phyloP scores from a whole-genome alignment of 2,329 filamentous ascomycete genomes.

The Penicillium thymicola region DNA sequence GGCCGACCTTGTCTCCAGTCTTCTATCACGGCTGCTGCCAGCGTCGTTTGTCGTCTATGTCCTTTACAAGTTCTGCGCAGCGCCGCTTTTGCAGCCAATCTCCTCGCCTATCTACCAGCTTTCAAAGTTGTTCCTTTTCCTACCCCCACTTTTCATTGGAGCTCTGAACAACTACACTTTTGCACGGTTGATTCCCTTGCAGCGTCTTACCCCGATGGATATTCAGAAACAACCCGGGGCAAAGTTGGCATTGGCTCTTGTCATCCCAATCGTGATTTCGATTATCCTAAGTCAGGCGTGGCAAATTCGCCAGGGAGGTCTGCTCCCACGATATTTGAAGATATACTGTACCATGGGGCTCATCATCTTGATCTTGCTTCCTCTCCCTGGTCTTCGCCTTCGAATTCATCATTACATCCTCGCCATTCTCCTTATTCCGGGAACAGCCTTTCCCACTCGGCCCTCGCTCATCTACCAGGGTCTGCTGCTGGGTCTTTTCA shows the following conservation, averaged over 20 bases:
- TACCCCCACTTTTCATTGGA: conserved; percentile 87
- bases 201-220: conserved; percentile 86
- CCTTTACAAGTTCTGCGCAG: conserved; percentile 78
- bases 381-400: conserved; percentile 72
- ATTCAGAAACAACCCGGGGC: conserved; percentile 86
- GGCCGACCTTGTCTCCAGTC: conserved; percentile 69
- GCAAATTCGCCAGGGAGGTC: conserved; percentile 80
- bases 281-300: conserved; percentile 76
- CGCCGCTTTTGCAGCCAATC: conserved; percentile 67
- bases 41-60: conserved; percentile 85
- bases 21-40: conserved; percentile 78
- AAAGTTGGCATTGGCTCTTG: conserved; percentile 72
- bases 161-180: conserved; percentile 94
- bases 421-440: conserved; percentile 78
- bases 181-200: conserved; percentile 80
- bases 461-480: conserved; percentile 85
- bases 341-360: conserved; percentile 69
- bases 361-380: conserved; percentile 66
- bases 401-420: conserved; percentile 96
- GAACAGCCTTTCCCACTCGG: conserved; percentile 83
- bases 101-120: conserved; percentile 62
- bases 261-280: conserved; percentile 66
- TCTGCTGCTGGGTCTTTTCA: conserved; percentile 81
- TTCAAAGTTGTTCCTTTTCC: conserved; percentile 86
- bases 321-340: conserved; percentile 71